Conservation (phyloP, 495 filamentous ascomycete genomes). For the Acidomyces sp. region DNA sequence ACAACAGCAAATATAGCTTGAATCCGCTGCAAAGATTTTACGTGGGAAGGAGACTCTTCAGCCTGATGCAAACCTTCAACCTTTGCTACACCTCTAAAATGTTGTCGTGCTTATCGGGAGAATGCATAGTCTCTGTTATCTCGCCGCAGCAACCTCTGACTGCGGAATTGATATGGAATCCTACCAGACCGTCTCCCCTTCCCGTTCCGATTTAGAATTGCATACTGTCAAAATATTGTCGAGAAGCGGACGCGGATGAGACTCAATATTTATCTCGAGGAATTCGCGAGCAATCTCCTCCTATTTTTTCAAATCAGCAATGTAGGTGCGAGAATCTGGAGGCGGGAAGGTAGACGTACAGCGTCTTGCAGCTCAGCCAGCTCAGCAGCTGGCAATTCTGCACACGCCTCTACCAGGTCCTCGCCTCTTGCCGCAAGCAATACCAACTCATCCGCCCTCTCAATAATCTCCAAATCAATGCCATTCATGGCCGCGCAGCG, state of each 20-base stretch:
- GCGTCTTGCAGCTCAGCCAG: slow-evolving; percentile 49
- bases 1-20: too few relatives aligned
- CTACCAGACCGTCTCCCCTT: not conserved
- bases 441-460: slow-evolving; percentile 64
- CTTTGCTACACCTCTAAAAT: too few relatives aligned
- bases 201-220: slow-evolving; percentile 4
- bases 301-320: slow-evolving; percentile 7
- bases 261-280: slow-evolving; percentile 14
- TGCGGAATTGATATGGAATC: not conserved
- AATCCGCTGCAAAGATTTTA: too few relatives aligned
- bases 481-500: slow-evolving; percentile 76
- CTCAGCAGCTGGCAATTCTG: slow-evolving; percentile 47
- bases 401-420: slow-evolving; percentile 59
- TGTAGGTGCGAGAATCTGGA: not conserved
- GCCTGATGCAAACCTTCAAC: too few relatives aligned
- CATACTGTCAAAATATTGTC: slow-evolving; percentile 18
- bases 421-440: slow-evolving; percentile 57
- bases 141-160: too few relatives aligned
- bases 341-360: slow-evolving; percentile 24
- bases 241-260: slow-evolving; percentile 18
- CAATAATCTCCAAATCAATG: slow-evolving; percentile 55
- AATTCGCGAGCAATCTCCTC: slow-evolving; percentile 22
- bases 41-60: too few relatives aligned
- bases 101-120: too few relatives aligned
- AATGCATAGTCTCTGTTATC: too few relatives aligned